Evolutionary conservation across 371 early-diverging fungal genomes (phyloP).

Genomic region (Funneliformis caledonium): DNA sequence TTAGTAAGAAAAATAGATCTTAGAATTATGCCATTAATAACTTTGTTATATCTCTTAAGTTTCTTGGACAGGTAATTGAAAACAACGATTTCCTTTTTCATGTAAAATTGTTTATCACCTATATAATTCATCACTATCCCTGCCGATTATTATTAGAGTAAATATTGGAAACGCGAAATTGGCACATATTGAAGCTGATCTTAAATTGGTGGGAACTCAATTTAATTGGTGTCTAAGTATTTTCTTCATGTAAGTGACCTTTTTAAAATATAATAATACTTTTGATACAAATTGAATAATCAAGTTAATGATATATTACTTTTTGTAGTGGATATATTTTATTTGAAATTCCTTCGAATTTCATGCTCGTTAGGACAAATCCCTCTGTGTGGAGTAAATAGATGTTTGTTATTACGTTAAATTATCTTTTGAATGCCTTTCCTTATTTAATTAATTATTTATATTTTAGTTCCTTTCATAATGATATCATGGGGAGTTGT

Average conservation of each 20-base stretch:
- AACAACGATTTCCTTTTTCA: background rate
- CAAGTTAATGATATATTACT: background rate
- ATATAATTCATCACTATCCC: background rate
- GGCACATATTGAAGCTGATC: constrained; percentile 52
- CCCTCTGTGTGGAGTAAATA: constrained; percentile 23
- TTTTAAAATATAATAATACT: background rate
- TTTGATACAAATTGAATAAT: constrained; percentile 3
- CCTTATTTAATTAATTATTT: constrained; percentile 61
- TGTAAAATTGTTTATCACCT: background rate
- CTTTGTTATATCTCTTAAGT: constrained; percentile 9
- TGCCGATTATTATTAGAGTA: background rate
- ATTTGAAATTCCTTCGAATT: constrained; percentile 4
- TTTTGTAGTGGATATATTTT: constrained; percentile 26
- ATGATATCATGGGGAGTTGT: constrained; percentile 66
- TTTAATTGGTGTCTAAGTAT: constrained; percentile 62
- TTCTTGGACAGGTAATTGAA: constrained; percentile 18
- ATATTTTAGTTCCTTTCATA: constrained; percentile 75
- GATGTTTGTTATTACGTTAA: background rate
- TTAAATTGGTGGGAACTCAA: constrained; percentile 49
- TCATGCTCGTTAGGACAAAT: background rate
- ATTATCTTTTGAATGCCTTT: background rate
- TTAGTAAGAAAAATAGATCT: constrained; percentile 19
- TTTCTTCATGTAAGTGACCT: constrained; percentile 50
- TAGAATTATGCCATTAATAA: background rate
- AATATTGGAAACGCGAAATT: constrained; percentile 58